Percentiles rank a stretch among this genome's conserved stretches.
phyloP scores from a whole-genome alignment of 1,284 basidiomycete genomes.

The Coniferiporia weirii region DNA sequence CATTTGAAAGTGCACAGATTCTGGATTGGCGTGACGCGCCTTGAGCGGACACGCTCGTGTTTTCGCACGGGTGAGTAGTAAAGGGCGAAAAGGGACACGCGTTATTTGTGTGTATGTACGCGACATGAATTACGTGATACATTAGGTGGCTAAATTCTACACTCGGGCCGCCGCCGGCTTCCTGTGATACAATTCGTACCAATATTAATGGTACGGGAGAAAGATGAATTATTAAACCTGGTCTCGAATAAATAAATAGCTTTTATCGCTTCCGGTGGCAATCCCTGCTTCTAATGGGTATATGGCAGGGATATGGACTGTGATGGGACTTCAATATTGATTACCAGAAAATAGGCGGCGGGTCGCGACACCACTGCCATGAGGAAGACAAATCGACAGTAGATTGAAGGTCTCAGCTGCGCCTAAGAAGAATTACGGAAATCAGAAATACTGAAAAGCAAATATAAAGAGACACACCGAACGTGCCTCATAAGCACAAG shows the following conservation, averaged over 20 bases:
- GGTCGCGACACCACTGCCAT: too few species aligned
- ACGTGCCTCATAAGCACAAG: background rate
- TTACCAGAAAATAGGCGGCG: too few species aligned
- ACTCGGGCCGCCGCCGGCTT: background rate
- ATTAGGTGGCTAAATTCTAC: background rate
- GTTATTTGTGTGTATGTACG: conserved; percentile 24
- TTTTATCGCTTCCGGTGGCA: too few species aligned
- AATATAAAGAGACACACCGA: background rate
- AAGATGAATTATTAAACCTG: too few species aligned
- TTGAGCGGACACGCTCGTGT: conserved; percentile 7
- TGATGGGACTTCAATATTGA: too few species aligned
- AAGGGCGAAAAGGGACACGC: conserved; percentile 15
- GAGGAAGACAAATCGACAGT: too few species aligned
- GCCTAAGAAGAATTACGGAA: background rate
- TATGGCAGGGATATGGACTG: too few species aligned
- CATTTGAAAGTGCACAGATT: background rate
- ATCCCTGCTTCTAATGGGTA: too few species aligned
- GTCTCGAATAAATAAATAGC: too few species aligned
- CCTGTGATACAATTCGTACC: too few species aligned
- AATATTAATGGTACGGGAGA: too few species aligned
- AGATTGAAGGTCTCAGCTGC: background rate
- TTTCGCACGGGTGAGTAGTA: conserved; percentile 18
- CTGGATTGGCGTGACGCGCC: conserved; percentile 15
- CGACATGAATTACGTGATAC: background rate
- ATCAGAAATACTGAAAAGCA: background rate